Evolutionary conservation across 2,329 filamentous ascomycete genomes (phyloP).

Genomic region (Arthrobotrys musiformis): DNA sequence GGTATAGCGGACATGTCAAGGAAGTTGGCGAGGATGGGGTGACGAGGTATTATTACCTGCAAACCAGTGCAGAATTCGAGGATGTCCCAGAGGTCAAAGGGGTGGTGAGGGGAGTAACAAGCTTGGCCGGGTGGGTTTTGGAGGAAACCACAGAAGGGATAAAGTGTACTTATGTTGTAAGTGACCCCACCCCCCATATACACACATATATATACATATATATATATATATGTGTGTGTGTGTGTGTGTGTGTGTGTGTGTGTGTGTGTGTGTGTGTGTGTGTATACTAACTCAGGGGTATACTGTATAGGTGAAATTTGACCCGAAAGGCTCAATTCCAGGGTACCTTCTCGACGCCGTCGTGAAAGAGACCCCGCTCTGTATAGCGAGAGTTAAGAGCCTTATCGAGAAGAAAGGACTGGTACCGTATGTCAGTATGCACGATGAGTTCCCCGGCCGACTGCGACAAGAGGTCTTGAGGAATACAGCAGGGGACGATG

Average conservation of each 20-base stretch:
- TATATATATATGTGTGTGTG: background rate
- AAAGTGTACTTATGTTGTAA: conserved; percentile 44
- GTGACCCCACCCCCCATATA: background rate
- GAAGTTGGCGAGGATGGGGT: conserved; percentile 50
- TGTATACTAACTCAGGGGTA: background rate
- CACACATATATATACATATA: background rate
- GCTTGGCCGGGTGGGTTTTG: conserved; percentile 37
- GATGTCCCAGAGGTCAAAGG: conserved; percentile 38
- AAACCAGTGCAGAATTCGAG: conserved; percentile 47
- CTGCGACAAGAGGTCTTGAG: conserved; percentile 30
- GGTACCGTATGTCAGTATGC: conserved; percentile 36
- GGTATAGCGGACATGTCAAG: conserved; percentile 48
- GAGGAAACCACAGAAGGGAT: conserved; percentile 34
- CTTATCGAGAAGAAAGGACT: conserved; percentile 45
- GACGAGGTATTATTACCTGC: conserved; percentile 45
- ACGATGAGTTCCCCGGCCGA: conserved; percentile 43
- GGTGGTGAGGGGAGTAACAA: conserved; percentile 36
- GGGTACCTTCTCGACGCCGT: conserved; percentile 19
- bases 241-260: no score
- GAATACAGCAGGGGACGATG: conserved; percentile 13
- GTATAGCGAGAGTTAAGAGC: conserved; percentile 24
- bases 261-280: no score
- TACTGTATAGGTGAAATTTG: conserved; percentile 43
- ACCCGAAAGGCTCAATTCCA: conserved; percentile 46
- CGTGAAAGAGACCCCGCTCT: conserved; percentile 39